Evolutionary conservation across 495 filamentous ascomycete species (phyloP), one percentile per base, ranked within the genome.

Genomic region (Talaromyces ruber): DNA sequence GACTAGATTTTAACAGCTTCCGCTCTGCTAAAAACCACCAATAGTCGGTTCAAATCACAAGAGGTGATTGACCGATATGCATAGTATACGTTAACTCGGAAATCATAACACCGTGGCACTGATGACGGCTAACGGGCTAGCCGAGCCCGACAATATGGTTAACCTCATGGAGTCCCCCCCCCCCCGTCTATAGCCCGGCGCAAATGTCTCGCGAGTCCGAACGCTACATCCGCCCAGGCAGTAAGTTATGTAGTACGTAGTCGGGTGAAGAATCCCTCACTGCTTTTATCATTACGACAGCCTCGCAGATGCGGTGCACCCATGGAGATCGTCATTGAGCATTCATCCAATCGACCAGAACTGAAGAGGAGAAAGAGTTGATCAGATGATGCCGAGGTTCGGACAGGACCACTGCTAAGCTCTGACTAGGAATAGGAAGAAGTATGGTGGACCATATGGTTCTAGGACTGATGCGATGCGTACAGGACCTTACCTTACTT

Each of bases 131-230:
- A 54, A 29, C 51, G 51, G 51, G 51, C 24, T 54, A 26, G 51
- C 5, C 26, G 54, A 57, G 54, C 54, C 54, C 54, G 54, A 57
- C 54, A 57, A 30, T 30, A 57, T 57, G 54, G 54, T 57, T 57
- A 57, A 57, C 26, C 54, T 57, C 54, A 57, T 34, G 54, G 54
- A 54, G 24, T 54, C 26, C 47, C n/a, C n/a, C n/a, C n/a, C n/a
- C n/a, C n/a, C n/a, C 47, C 22, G 24, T 54, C 51, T 24, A 11
- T 25, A 28, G 26, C n/a, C 43, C 18, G 43, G 5, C 9, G 9
- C n/a, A 47, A 47, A 21, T 47, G 43, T 1, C 39, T 45, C 39
- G n/a, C 0, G 43, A 47, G 43, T 47, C 43, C n/a, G 39, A 5
- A 45, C 39, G 4, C 39, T 45, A 45, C 39, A 45, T 45, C 5